Base-by-base conservation (phyloP, 495 filamentous ascomycete genomes). In the Mytilinidion resinicola region DNA sequence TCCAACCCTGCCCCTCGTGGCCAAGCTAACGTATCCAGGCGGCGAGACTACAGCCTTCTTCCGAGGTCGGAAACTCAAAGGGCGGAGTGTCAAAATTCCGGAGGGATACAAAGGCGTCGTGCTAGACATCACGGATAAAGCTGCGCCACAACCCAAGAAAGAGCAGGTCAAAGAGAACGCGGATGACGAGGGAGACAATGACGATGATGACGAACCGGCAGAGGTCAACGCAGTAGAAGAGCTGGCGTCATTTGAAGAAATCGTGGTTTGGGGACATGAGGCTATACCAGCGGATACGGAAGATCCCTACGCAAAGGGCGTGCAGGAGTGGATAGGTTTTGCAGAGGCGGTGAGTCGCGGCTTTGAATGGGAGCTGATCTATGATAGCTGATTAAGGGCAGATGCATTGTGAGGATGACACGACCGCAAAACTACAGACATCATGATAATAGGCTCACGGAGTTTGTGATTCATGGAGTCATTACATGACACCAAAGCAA, bases 261-360 rank as follows among this genome's bases (percentile, higher is more conserved):
- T 96, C 43, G 71, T 90, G 12, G 78, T 96, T 20, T 97, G 92
- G 92, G 87, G 80, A 0, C 93, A 96, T 72, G 86, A 86, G 61
- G 64, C 67, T 3, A 51, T 74, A 51, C 75, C 72, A 9, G 78
- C 82, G 42, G 71, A 69, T 4, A 69, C 51, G 7, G 71, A 63
- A 3, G 83, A 88, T 71, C 74, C 73, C 17, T 82, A 85, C 69
- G 68, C 83, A n/a, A 74, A 77, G 66, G 78, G 81, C 0, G 75
- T 93, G 60, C 82, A 88, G 67, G 91, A 96, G 71, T 96, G 91
- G 91, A 70, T 96, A 61, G 75, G 70, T 1, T 81, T 95, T 69
- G 85, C 90, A 15, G 83, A 85, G 60, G 74, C 74, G 61, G 82
- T 85, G 25, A 30, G 25, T 30, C 25, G 2, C 2, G 25, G 6